Evolutionary conservation across 768 basidiomycete species (phyloP).

Genomic region (Strobilomyces confusus): DNA sequence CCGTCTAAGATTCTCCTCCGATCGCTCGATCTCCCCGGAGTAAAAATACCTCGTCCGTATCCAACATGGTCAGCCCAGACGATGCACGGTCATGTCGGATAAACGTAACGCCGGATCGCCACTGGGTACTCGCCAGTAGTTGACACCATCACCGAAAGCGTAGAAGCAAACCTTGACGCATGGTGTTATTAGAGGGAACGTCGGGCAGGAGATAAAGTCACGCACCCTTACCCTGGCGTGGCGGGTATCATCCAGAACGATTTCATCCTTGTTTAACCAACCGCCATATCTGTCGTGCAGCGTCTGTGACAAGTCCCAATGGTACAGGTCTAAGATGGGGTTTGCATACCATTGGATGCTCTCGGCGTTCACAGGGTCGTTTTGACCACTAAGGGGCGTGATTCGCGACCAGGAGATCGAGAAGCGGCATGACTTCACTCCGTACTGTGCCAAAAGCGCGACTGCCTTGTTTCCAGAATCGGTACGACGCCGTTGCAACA

Average conservation of each 20-base stretch:
- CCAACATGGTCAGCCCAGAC: constrained; percentile 66
- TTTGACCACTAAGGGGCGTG: constrained; percentile 67
- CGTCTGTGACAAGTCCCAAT: constrained; percentile 60
- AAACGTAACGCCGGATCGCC: constrained; percentile 7
- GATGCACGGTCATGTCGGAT: constrained; percentile 18
- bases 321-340: constrained; percentile 39
- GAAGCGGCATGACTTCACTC: constrained; percentile 72
- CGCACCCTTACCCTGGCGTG: constrained; percentile 57
- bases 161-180: constrained; percentile 59
- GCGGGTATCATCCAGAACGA: constrained; percentile 56
- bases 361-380: constrained; percentile 67
- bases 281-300: constrained; percentile 73
- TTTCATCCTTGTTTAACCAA: constrained; percentile 65
- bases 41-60: constrained; percentile 69
- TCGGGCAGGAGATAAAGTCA: constrained; percentile 5
- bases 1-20: constrained; percentile 56
- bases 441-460: constrained; percentile 68
- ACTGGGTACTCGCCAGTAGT: constrained; percentile 51
- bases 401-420: constrained; percentile 74
- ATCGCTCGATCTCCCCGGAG: constrained; percentile 66
- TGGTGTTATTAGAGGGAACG: neutral
- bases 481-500: constrained; percentile 69
- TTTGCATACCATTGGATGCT: constrained; percentile 70
- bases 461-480: constrained; percentile 66
- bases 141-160: constrained; percentile 71